Evolutionary conservation across 2,329 filamentous ascomycete genomes (phyloP).

Genomic region (Paracamarosporium sp.): DNA sequence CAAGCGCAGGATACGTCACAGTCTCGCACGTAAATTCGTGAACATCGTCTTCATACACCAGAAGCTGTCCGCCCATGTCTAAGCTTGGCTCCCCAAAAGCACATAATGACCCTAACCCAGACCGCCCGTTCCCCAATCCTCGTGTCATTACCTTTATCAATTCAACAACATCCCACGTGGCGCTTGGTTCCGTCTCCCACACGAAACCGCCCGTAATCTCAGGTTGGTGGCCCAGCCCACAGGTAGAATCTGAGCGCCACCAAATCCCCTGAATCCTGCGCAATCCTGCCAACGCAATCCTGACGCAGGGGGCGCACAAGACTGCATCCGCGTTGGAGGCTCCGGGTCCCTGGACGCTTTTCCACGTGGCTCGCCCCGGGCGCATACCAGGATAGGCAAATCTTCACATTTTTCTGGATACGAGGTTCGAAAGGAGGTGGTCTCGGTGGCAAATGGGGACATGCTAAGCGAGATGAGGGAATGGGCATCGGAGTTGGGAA

Average conservation of each 20-base stretch:
- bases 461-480: constrained; percentile 1
- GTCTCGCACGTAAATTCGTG: no score
- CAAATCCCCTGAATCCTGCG: constrained; percentile 1
- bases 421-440: not conserved
- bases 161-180: not conserved
- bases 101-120: not conserved
- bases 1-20: no score
- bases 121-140: not conserved
- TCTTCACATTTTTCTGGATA: not conserved
- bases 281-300: constrained; percentile 1
- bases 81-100: no score
- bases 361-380: not conserved
- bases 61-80: no score
- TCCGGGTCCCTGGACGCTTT: not conserved
- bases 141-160: not conserved
- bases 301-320: constrained; percentile 1
- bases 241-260: not conserved
- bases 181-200: not conserved
- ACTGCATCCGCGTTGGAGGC: not conserved
- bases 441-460: not conserved
- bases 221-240: not conserved
- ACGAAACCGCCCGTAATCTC: not conserved
- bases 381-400: not conserved
- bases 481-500: not conserved
- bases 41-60: no score